phyloP scores from a whole-genome alignment of 192 early-diverging fungal genomes.

The Cetraspora pellucida region DNA sequence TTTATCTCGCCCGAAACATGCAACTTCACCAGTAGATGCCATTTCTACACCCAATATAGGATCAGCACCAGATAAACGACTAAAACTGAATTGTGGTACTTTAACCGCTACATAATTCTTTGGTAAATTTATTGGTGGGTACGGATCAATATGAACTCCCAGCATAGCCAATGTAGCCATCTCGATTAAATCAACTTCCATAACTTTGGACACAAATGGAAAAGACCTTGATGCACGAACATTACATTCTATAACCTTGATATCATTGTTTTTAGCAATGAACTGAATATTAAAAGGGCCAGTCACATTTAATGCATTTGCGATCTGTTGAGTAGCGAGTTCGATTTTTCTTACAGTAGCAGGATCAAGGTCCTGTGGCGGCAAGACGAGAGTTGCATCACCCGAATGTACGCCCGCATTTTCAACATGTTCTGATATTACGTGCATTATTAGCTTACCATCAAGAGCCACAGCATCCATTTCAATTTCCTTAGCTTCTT shows the following conservation, averaged over 20 bases:
- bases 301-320: constrained; percentile 89
- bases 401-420: constrained; percentile 98
- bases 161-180: constrained; percentile 84
- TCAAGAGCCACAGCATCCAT: constrained; percentile 90
- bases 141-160: constrained; percentile 48
- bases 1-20: constrained; percentile 92
- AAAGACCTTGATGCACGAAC: constrained; percentile 96
- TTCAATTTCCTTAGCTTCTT: constrained; percentile 92
- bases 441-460: constrained; percentile 83
- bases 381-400: constrained; percentile 92
- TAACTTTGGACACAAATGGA: constrained; percentile 96
- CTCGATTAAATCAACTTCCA: constrained; percentile 91
- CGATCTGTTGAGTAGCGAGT: constrained; percentile 84
- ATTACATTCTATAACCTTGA: constrained; percentile 99
- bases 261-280: constrained; percentile 58
- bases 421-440: constrained; percentile 95
- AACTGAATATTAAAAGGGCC: constrained; percentile 99
- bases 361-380: constrained; percentile 61
- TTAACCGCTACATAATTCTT: constrained; percentile 87
- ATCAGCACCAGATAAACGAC: constrained; percentile 92
- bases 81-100: constrained; percentile 96
- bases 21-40: constrained; percentile 98
- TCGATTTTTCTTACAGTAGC: constrained; percentile 65
- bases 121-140: constrained; percentile 55
- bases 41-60: constrained; percentile 98